A percentile compares a stretch with the other conserved stretches of the same genome.
These are phyloP conservation scores for Citropsis articulata DNA, from an alignment of 345 rosid species.

Conservation along the genomic window DNA sequence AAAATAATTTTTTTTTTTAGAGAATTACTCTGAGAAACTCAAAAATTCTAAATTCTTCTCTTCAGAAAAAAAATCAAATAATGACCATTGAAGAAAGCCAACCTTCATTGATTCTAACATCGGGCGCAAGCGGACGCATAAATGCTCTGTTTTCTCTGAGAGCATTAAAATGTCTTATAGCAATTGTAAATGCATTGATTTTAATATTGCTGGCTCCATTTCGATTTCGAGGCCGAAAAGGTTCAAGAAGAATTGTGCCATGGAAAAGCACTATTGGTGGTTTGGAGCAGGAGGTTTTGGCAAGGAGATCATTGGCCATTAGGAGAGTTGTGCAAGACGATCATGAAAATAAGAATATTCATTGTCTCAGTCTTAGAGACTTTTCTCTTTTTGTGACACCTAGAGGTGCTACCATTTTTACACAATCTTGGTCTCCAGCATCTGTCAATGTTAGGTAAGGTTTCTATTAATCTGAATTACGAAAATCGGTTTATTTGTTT, in stretches of 20 bases:
- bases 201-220: slow-evolving; percentile 57
- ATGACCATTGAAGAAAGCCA: slow-evolving; percentile 37
- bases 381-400: slow-evolving; percentile 46
- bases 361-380: slow-evolving; percentile 29
- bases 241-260: slow-evolving; percentile 13
- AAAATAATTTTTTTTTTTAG: no score
- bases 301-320: slow-evolving; percentile 62
- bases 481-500: no score
- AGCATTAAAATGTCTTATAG: slow-evolving; percentile 38
- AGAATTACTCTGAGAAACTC: not conserved
- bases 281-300: slow-evolving; percentile 62
- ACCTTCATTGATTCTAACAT: slow-evolving; percentile 58
- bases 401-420: slow-evolving; percentile 73
- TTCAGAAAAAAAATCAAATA: not conserved
- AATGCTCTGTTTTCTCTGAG: slow-evolving; percentile 60
- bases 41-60: not conserved
- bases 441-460: slow-evolving; percentile 50
- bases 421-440: slow-evolving; percentile 76
- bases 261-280: slow-evolving; percentile 44
- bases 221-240: slow-evolving; percentile 32
- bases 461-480: no score
- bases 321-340: slow-evolving; percentile 58
- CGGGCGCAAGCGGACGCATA: slow-evolving; percentile 84
- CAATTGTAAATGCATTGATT: slow-evolving; percentile 43
- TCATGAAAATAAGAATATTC: slow-evolving; percentile 23